These are phyloP conservation scores for Penicillium desertorum DNA, from an alignment of 495 filamentous ascomycete genomes.

Conservation along the genomic window DNA sequence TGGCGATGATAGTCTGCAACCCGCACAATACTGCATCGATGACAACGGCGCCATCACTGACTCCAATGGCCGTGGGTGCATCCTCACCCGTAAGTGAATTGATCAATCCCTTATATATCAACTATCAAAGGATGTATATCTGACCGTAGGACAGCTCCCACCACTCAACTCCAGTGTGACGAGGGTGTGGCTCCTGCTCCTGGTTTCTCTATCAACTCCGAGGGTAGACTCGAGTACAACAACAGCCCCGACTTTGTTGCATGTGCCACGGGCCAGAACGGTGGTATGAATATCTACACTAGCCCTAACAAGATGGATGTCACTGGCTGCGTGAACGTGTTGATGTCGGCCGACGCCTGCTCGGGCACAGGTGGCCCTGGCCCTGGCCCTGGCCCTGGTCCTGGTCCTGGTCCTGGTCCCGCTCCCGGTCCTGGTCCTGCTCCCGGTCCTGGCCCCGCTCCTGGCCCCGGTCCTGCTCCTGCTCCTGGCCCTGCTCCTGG, in stretches of 20 bases:
- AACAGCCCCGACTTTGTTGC: constrained; percentile 51
- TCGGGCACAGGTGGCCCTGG: constrained; percentile 19
- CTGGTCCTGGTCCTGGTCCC: too few species aligned
- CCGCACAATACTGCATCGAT: constrained; percentile 48
- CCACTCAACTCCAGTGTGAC: constrained; percentile 67
- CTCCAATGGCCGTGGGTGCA: constrained; percentile 53
- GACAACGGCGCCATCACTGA: constrained; percentile 53
- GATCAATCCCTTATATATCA: background rate
- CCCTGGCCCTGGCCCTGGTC: background rate
- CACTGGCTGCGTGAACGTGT: constrained; percentile 47
- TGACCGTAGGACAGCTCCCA: constrained; percentile 42
- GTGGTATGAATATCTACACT: constrained; percentile 54
- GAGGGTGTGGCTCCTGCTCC: constrained; percentile 42
- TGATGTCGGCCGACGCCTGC: constrained; percentile 51
- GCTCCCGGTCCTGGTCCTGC: background rate
- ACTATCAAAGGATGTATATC: constrained; percentile 10
- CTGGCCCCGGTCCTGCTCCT: background rate
- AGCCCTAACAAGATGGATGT: constrained; percentile 40
- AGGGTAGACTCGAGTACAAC: constrained; percentile 46
- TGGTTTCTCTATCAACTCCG: constrained; percentile 51
- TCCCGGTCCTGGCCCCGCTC: background rate
- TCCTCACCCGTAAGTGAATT: constrained; percentile 51
- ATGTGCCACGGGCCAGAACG: constrained; percentile 52
- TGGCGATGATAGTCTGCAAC: constrained; percentile 39
- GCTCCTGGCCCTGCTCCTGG: background rate